Conservation (phyloP, 768 basidiomycete genomes). For the Boletus huronensis region DNA sequence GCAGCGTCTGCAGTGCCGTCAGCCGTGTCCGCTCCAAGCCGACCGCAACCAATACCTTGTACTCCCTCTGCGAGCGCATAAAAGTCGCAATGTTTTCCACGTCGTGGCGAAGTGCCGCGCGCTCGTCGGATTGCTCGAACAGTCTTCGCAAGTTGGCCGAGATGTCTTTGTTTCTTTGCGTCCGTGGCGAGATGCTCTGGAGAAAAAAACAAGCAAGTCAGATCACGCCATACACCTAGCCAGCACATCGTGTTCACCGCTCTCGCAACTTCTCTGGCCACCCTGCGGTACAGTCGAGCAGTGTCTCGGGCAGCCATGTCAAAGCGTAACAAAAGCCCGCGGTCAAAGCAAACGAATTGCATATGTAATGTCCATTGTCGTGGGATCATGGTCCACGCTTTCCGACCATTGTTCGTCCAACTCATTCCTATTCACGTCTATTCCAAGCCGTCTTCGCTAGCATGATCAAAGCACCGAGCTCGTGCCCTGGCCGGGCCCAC, state of each 20-base stretch:
- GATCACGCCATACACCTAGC: background rate
- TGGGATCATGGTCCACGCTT: slow-evolving; percentile 14
- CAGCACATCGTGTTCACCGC: slow-evolving; percentile 13
- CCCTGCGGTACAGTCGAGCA: slow-evolving; percentile 26
- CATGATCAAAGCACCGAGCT: slow-evolving; percentile 17
- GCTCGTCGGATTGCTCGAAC: slow-evolving; percentile 38
- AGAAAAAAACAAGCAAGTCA: background rate
- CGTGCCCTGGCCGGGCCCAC: background rate
- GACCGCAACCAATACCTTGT: slow-evolving; percentile 54
- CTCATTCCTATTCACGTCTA: slow-evolving; percentile 2
- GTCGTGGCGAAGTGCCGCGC: slow-evolving; percentile 39
- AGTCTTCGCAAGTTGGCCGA: slow-evolving; percentile 51
- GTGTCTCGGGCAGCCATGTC: slow-evolving; percentile 22
- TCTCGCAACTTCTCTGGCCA: slow-evolving; percentile 30
- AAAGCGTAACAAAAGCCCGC: slow-evolving; percentile 8
- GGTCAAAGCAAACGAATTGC: slow-evolving; percentile 10
- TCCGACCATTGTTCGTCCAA: slow-evolving; percentile 22
- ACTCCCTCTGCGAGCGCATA: slow-evolving; percentile 65
- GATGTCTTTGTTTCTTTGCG: slow-evolving; percentile 41
- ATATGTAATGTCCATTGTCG: slow-evolving; percentile 12
- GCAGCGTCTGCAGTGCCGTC: slow-evolving; percentile 48
- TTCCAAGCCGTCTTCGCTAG: background rate
- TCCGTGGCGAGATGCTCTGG: slow-evolving; percentile 38
- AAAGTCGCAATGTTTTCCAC: slow-evolving; percentile 63
- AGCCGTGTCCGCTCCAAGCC: background rate